Conservation (phyloP, 306 rosid genomes). For the Gastrolobium bilobum region DNA sequence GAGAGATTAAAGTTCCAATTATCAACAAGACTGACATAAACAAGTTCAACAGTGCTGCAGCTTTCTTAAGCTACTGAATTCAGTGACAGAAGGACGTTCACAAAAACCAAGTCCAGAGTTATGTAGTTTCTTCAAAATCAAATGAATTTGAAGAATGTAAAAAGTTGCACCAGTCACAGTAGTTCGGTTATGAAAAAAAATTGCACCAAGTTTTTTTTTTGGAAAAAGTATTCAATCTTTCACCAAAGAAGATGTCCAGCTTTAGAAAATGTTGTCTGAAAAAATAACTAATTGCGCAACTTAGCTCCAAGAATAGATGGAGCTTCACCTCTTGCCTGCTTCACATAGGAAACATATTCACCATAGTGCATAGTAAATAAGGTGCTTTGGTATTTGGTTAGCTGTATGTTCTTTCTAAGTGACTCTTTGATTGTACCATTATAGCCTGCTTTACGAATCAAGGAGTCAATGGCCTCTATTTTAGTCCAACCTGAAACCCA, state of each 20-base stretch:
- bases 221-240: slow-evolving; percentile 39
- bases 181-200: slow-evolving; percentile 50
- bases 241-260: slow-evolving; percentile 49
- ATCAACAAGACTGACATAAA: slow-evolving; percentile 5
- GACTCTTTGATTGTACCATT: slow-evolving; percentile 73
- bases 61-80: slow-evolving; percentile 42
- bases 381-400: slow-evolving; percentile 95
- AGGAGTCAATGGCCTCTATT: slow-evolving; percentile 87
- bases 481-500: slow-evolving; percentile 87
- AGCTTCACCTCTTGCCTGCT: slow-evolving; percentile 72
- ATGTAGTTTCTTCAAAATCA: slow-evolving; percentile 64
- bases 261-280: slow-evolving; percentile 48
- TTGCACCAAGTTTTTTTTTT: slow-evolving; percentile 44
- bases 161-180: slow-evolving; percentile 48
- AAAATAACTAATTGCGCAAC: slow-evolving; percentile 56
- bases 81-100: slow-evolving; percentile 19
- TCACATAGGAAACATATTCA: slow-evolving; percentile 79
- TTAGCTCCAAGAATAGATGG: slow-evolving; percentile 66
- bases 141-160: slow-evolving; percentile 65
- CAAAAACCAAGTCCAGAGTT: slow-evolving; percentile 29
- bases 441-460: slow-evolving; percentile 91
- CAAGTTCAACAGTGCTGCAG: slow-evolving; percentile 34
- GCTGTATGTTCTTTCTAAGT: slow-evolving; percentile 62
- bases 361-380: slow-evolving; percentile 77
- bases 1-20: slow-evolving; percentile 16